Evolutionary conservation across 495 filamentous ascomycete genomes (phyloP).

Genomic region (Friedmanniomyces simplex): DNA sequence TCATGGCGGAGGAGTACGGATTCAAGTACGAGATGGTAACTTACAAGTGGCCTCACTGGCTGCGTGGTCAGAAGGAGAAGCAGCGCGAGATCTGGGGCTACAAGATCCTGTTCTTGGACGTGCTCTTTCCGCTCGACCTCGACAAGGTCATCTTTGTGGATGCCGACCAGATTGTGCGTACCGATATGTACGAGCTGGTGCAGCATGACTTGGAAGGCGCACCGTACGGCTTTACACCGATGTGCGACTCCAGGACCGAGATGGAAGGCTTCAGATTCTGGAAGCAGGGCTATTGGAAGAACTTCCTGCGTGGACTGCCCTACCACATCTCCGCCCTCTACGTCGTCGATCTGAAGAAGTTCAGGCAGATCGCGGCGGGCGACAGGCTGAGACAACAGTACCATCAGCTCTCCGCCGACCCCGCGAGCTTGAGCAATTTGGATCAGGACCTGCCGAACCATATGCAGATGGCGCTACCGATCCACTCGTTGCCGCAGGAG

Average conservation of each 20-base stretch:
- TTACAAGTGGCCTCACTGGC: conserved; percentile 99
- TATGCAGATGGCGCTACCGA: conserved; percentile 88
- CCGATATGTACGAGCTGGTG: conserved; percentile 93
- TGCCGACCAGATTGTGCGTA: conserved; percentile 96
- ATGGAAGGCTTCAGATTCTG: conserved; percentile 99
- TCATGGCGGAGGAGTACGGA: conserved; percentile 69
- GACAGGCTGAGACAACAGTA: conserved; percentile 90
- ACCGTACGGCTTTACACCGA: conserved; percentile 95
- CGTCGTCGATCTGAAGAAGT: conserved; percentile 82
- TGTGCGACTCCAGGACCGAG: conserved; percentile 92
- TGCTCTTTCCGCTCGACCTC: conserved; percentile 89
- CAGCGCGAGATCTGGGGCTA: conserved; percentile 99
- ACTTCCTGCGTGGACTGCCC: conserved; percentile 73
- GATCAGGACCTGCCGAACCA: conserved; percentile 98
- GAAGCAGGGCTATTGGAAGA: conserved; percentile 98
- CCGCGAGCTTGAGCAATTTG: conserved; percentile 68
- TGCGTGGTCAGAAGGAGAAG: conserved; percentile 89
- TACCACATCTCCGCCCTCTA: conserved; percentile 98
- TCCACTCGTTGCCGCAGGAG: conserved; percentile 85
- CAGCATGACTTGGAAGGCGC: conserved; percentile 75
- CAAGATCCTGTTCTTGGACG: conserved; percentile 98
- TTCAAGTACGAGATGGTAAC: conserved; percentile 98
- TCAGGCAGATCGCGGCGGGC: conserved; percentile 89
- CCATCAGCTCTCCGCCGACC: conserved; percentile 82
- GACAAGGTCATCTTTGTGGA: conserved; percentile 99